Base-by-base conservation (phyloP, 257 asterid genomes). In the Asclepias syriaca region DNA sequence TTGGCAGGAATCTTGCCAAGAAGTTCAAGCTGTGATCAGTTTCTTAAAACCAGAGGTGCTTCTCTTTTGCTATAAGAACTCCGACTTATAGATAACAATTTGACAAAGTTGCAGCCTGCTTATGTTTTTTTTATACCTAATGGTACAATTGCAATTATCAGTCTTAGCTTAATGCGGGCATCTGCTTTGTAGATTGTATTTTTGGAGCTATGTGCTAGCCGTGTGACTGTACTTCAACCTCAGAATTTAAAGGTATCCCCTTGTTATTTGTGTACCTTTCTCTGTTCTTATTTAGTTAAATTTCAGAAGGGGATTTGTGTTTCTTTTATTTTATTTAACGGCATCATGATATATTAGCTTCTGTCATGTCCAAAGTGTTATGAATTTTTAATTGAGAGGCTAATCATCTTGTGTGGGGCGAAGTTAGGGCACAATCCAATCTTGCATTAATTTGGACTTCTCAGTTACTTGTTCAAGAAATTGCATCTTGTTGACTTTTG, bases 171-270 rank as follows among this genome's bases (percentile, higher is more conserved):
- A 48, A 61, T 37, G n/a, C 9, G 59, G 56, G 8, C 65, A 15
- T 50, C 69, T 68, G 34, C 64, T 46, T 61, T 83, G 65, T 85
- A 94, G 99, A 97, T 84, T 65, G 95, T 94, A 54, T 94, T 85
- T 80, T 74, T 91, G 86, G 99, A 94, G 85, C 78, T 94, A 73
- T 94, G 99, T 76, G 74, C 97, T 37, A 81, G 96, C 71, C 96
- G 97, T 16, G 77, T 89, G 68, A 83, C 92, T 53, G 56, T 89
- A 75, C 97, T 94, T 79, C 82, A 85, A 18, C 95, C 88, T 59
- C 96, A 87, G 45, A 73, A 84, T 82, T 74, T 88, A 55, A 90
- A 89, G 99, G 97, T 94, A 8, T 63, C 71, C 65, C 8, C 49
- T 59, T 48, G 19, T 74, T 22, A 13, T 53, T 76, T 71, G 72